These are phyloP conservation scores for Fraxinus sp. DNA, from an alignment of 305 asterid genomes.

Conservation along the genomic window DNA sequence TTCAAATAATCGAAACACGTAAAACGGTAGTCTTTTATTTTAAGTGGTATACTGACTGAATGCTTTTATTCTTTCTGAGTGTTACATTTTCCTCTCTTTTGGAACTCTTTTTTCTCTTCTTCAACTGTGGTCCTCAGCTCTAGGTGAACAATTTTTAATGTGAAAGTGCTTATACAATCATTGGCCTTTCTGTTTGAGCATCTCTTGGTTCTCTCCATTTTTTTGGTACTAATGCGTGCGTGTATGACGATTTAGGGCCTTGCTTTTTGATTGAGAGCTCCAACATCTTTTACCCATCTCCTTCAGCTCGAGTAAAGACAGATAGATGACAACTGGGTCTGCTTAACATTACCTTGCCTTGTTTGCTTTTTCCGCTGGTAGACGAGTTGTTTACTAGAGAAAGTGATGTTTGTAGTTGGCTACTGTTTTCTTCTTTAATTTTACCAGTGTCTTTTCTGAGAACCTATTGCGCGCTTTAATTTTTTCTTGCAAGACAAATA, in stretches of 20 bases:
- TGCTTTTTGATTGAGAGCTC: neutral
- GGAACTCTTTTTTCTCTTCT: neutral
- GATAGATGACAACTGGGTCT: neutral
- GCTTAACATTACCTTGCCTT: neutral
- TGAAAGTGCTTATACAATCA: neutral
- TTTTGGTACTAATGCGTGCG: neutral
- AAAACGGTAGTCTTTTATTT: neutral
- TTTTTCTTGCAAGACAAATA: constrained; percentile 2
- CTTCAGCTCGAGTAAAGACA: neutral
- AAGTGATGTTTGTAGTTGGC: neutral
- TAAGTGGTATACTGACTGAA: neutral
- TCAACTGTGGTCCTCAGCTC: neutral
- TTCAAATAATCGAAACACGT: neutral
- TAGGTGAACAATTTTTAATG: neutral
- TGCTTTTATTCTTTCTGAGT: neutral
- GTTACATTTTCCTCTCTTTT: neutral
- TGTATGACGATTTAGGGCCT: neutral
- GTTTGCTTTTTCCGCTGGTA: neutral
- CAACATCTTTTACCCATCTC: neutral
- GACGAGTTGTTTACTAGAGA: neutral
- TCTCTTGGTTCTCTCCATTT: neutral
- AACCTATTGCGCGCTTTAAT: neutral
- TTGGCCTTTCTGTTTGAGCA: neutral
- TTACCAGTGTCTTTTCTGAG: neutral
- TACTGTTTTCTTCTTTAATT: neutral